Base-by-base conservation (phyloP, 2,329 filamentous ascomycete genomes). In the Fusarium subtropicale region DNA sequence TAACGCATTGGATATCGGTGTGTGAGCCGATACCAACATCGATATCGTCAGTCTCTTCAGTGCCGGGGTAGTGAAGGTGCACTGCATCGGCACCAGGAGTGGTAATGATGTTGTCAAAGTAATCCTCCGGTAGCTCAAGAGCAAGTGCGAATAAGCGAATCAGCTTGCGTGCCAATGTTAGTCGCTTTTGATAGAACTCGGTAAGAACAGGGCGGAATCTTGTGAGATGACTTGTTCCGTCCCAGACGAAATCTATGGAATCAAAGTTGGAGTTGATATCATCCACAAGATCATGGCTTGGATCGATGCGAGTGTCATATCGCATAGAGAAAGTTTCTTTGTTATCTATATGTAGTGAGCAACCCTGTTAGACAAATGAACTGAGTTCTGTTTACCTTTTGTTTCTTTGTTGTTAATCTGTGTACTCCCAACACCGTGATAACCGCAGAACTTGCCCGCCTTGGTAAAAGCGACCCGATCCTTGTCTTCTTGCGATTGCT, bases 321-420 rank as follows among this genome's bases (percentile, higher is more conserved):
- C 59, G 45, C 59, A 61, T 61, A 0, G 59, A 61, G 33, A 61
- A 61, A 2, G 56, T 61, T 9, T 61, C 59, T 9, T 61, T 61
- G 18, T 61, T 61, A 0, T 61, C 59, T 61, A 8, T 4, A 51
- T 20, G 4, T 0, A 16, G 15, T 60, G 1, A 53, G 56, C 39
- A 18, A 26, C 1, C 2, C 1, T 7, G 2, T 0, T 12, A 7
- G 4, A 3, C 2, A 18, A 2, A 9, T n/a, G 2, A 9, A 5
- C 18, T 1, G 6, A 15, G 1, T 6, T 30, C 2, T 22, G 0
- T n/a, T 16, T 53, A 61, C 59, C 59, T 54, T 30, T 61, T 0
- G 56, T 61, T 34, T 61, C 59, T 3, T 53, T 36, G 7, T 60
- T 61, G 8, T 61, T 61, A 7, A 61, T 61, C n/a, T 61, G 59